Evolutionary conservation across 768 basidiomycete species (phyloP), one percentile per base, ranked within the genome.

Genomic region (Lepiota brunneoincarnata): DNA sequence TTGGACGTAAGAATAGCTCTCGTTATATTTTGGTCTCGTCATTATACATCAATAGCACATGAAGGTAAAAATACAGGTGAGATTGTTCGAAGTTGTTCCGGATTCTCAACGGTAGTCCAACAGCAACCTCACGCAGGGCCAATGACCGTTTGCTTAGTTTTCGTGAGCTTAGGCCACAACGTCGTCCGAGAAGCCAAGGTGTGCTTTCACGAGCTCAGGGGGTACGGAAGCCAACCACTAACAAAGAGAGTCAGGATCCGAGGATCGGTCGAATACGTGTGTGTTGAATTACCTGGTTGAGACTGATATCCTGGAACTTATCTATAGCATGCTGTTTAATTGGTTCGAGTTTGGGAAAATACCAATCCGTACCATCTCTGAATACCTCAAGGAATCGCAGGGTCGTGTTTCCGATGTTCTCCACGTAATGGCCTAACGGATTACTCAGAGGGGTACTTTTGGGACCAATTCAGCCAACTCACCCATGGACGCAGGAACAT

Each of bases 401-500:
- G 3, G 79, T 77, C 11, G 72, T 72, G 54, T 80, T 78, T 28
- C 80, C 77, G 6, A 68, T 77, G 54, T 81, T 81, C 62, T 82
- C 81, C 5, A 82, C 73, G 43, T 80, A 82, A 55, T 82, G 80
- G 3, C 78, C 76, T 76, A 20, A 36, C 21, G 41, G 11, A 53
- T 14, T 3, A 11, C 15, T 54, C 15, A 52, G 18, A n/a, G n/a
- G 15, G 43, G 17, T 43, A 18, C n/a, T 45, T 11, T 4, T 21
- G n/a, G 24, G 43, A 26, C 3, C 12, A 23, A 36, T 21, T n/a
- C 4, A 6, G 3, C 60, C 61, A 24, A 17, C 68, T 49, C 58
- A 80, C 81, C 83, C 66, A 77, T 80, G 1, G 79, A 73, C 6
- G 80, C 76, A 17, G 84, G 83, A 36, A 85, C 75, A 55, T 82